A percentile compares a stretch with the other conserved stretches of the same genome.
Conservation (phyloP, 1,284 basidiomycete genomes). For the Trichosporon sp. region DNA sequence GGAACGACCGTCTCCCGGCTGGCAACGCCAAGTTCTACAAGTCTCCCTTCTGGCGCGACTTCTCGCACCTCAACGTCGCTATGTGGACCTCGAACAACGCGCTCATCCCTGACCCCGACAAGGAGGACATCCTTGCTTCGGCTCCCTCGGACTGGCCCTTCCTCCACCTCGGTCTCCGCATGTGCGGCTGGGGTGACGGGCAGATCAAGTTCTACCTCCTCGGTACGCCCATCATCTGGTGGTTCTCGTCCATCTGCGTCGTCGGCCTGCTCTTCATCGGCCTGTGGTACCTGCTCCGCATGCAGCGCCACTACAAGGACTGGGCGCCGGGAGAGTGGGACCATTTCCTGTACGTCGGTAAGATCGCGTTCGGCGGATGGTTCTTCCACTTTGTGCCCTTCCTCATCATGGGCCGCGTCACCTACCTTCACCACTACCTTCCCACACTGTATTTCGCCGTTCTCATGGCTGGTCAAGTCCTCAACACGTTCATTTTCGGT, state of each 20-base stretch:
- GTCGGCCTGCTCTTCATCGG: constrained; percentile 58
- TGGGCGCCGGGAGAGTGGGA: constrained; percentile 93
- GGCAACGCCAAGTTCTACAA: constrained; percentile 78
- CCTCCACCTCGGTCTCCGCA: constrained; percentile 78
- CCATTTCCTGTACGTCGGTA: constrained; percentile 87
- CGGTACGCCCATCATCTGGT: constrained; percentile 90
- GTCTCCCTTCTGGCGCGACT: constrained; percentile 92
- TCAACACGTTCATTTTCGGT: constrained; percentile 88
- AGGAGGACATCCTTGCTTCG: constrained; percentile 93
- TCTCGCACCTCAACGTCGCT: constrained; percentile 97
- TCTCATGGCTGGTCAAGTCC: constrained; percentile 79
- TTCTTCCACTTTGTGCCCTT: constrained; percentile 89
- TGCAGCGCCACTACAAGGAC: constrained; percentile 84
- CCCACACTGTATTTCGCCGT: constrained; percentile 95
- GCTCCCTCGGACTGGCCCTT: constrained; percentile 91
- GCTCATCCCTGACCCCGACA: constrained; percentile 92
- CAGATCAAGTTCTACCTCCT: constrained; percentile 91
- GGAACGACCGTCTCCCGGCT: constrained; percentile 80
- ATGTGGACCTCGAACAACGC: constrained; percentile 99
- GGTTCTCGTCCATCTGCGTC: constrained; percentile 70
- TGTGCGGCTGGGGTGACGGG: constrained; percentile 92
- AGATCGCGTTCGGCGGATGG: constrained; percentile 90
- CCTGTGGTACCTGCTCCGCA: constrained; percentile 70
- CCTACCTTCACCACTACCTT: constrained; percentile 56
- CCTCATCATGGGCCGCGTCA: constrained; percentile 85